A percentile compares a stretch with the other conserved stretches of the same genome.
These are phyloP conservation scores for Claviceps pazoutovae DNA, from an alignment of 2,329 filamentous ascomycete genomes.

Conservation along the genomic window DNA sequence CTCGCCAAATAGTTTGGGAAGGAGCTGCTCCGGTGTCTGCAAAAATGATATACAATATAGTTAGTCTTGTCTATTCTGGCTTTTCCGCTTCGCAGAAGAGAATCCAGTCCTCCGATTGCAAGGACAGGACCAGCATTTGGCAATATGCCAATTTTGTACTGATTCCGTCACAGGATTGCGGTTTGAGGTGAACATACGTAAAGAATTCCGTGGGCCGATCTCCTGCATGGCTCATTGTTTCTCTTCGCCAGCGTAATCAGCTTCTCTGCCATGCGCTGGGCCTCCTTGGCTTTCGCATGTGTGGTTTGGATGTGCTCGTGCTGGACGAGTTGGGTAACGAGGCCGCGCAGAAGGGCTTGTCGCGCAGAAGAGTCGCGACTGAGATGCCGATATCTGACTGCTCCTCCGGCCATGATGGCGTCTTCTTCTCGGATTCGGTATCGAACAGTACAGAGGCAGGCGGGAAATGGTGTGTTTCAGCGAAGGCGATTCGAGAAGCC, in stretches of 20 bases:
- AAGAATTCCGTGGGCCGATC: conserved; percentile 66
- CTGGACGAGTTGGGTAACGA: conserved; percentile 87
- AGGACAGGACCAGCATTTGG: not conserved
- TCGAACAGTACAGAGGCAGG: not conserved
- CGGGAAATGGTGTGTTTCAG: not conserved
- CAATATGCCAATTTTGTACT: not conserved
- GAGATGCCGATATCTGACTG: conserved; percentile 78
- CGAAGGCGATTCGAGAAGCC: not conserved
- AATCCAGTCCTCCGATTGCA: not conserved
- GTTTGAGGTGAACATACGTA: conserved; percentile 46
- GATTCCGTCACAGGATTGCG: too few relatives aligned
- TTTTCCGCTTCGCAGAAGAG: not conserved
- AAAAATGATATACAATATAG: not conserved
- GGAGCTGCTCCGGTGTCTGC: conserved; percentile 51
- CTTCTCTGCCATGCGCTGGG: conserved; percentile 85
- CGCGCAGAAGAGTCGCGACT: conserved; percentile 76
- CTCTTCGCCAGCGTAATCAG: conserved; percentile 87
- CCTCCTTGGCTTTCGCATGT: conserved; percentile 94
- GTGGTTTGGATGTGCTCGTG: conserved; percentile 91
- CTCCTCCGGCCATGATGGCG: conserved; percentile 64
- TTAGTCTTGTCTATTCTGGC: not conserved
- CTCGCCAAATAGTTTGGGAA: conserved; percentile 80
- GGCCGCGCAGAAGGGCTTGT: conserved; percentile 83
- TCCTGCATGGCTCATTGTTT: conserved; percentile 69
- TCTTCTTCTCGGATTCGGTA: not conserved